A percentile compares a stretch with the other conserved stretches of the same genome.
phyloP scores from a whole-genome alignment of 2,329 filamentous ascomycete genomes.

The Colletotrichum sp. region DNA sequence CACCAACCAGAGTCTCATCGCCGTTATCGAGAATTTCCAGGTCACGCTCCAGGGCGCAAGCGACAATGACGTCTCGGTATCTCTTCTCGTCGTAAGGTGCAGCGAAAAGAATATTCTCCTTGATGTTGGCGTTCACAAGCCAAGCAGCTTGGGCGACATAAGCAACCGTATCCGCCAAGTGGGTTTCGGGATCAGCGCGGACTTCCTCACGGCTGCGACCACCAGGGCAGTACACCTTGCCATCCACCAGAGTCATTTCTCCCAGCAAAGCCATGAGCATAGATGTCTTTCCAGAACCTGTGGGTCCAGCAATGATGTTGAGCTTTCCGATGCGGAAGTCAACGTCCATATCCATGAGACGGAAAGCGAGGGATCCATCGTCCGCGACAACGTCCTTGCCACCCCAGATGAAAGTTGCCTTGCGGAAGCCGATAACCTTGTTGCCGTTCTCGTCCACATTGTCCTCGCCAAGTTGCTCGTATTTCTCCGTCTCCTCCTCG shows the following conservation, averaged over 20 bases:
- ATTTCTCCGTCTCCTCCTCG: slow-evolving; percentile 97
- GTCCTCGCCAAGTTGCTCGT: slow-evolving; percentile 77
- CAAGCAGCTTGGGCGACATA: slow-evolving; percentile 98
- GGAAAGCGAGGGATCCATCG: slow-evolving; percentile 77
- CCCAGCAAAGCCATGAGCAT: slow-evolving; percentile 94
- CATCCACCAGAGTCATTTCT: slow-evolving; percentile 89
- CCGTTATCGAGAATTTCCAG: slow-evolving; percentile 91
- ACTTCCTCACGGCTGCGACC: slow-evolving; percentile 87
- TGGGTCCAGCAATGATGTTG: slow-evolving; percentile 92
- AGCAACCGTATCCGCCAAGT: slow-evolving; percentile 87
- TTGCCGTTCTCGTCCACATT: slow-evolving; percentile 73
- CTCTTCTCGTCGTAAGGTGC: slow-evolving; percentile 79
- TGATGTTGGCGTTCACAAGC: slow-evolving; percentile 95
- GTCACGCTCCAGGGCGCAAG: slow-evolving; percentile 90
- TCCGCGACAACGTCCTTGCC: slow-evolving; percentile 64
- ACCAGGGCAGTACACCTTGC: slow-evolving; percentile 84
- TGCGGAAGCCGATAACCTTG: slow-evolving; percentile 81
- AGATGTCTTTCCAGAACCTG: slow-evolving; percentile 94
- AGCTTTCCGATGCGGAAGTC: slow-evolving; percentile 85
- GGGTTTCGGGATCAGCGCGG: slow-evolving; percentile 79
- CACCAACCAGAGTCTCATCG: slow-evolving; percentile 91
- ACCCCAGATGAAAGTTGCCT: slow-evolving; percentile 91
- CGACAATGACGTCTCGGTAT: slow-evolving; percentile 87
- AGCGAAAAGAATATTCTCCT: slow-evolving; percentile 94
- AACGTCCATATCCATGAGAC: slow-evolving; percentile 81